Conservation (phyloP, 2,329 filamentous ascomycete species). For the Trichoderma koningiopsis region DNA sequence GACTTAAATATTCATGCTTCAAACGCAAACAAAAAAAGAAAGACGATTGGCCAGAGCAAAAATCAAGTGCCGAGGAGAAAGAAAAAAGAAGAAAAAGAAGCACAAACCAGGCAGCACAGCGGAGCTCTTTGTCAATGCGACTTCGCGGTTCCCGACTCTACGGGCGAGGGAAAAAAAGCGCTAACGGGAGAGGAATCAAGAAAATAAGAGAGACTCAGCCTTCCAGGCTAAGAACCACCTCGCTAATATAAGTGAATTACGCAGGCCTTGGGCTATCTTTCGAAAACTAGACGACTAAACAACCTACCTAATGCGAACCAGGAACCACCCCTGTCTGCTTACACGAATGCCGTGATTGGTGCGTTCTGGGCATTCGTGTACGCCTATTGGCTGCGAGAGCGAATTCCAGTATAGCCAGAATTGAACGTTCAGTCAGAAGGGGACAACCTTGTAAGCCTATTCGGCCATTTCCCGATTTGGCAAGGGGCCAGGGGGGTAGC, state of each 20-base stretch:
- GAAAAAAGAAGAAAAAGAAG: neutral
- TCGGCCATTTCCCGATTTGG: conserved; percentile 15
- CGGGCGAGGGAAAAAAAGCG: neutral
- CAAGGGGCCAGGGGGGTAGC: conserved; percentile 21
- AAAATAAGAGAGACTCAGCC: neutral
- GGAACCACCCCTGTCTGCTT: neutral
- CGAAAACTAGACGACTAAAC: neutral
- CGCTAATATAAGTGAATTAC: neutral
- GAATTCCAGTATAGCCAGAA: neutral
- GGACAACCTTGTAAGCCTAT: neutral
- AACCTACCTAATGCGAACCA: neutral
- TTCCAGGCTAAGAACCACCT: neutral
- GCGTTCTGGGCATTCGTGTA: neutral
- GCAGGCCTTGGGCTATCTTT: neutral
- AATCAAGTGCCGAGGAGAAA: neutral
- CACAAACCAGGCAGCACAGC: neutral
- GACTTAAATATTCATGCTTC: neutral
- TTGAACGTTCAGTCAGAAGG: neutral
- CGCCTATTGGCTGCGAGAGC: neutral
- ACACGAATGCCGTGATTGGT: neutral
- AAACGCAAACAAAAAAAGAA: neutral
- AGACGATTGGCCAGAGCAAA: neutral
- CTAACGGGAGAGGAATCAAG: neutral
- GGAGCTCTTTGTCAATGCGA: neutral
- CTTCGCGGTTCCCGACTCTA: neutral